A percentile compares a stretch with the other conserved stretches of the same genome.
Evolutionary conservation across 139 green algal genomes (phyloP).

Genomic region (Haematococcus lacustris): DNA sequence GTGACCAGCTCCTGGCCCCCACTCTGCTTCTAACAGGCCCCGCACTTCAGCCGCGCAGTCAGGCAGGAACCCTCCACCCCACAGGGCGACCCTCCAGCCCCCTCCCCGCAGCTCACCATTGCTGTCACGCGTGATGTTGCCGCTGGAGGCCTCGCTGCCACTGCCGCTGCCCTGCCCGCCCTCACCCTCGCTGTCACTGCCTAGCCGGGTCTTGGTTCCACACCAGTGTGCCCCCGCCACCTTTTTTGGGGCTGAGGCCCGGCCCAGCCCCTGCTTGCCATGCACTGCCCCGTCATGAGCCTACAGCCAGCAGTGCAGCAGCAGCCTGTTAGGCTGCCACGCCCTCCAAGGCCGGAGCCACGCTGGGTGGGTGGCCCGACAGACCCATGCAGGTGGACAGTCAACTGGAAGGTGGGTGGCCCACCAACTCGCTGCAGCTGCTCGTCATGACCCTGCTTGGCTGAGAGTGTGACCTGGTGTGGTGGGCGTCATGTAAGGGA

Average conservation of each 20-base stretch:
- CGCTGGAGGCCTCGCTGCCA: background rate
- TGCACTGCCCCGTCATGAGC: background rate
- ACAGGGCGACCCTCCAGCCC: too few relatives aligned
- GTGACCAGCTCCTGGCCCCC: too few relatives aligned
- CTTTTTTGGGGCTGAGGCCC: constrained; percentile 65
- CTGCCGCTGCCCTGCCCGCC: constrained; percentile 2
- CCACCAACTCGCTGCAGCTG: too few relatives aligned
- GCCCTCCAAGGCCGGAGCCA: background rate
- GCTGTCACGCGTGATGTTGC: constrained; percentile 1
- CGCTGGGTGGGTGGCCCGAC: too few relatives aligned
- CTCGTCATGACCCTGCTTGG: too few relatives aligned
- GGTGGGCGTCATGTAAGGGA: too few relatives aligned
- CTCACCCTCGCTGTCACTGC: constrained; percentile 41
- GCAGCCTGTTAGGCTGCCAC: background rate
- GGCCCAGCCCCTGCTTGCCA: constrained; percentile 52
- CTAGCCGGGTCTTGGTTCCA: constrained; percentile 68
- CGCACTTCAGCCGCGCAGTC: too few relatives aligned
- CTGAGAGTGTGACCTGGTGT: too few relatives aligned
- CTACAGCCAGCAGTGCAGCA: constrained; percentile 3
- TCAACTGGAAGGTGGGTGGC: too few relatives aligned
- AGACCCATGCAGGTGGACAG: background rate
- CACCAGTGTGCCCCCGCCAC: constrained; percentile 69
- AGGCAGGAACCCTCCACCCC: too few relatives aligned
- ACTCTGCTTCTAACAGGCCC: too few relatives aligned
- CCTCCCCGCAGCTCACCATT: constrained; percentile 1